These are phyloP conservation scores for Tremella fuciformis DNA, from an alignment of 768 basidiomycete species.

Conservation along the genomic window DNA sequence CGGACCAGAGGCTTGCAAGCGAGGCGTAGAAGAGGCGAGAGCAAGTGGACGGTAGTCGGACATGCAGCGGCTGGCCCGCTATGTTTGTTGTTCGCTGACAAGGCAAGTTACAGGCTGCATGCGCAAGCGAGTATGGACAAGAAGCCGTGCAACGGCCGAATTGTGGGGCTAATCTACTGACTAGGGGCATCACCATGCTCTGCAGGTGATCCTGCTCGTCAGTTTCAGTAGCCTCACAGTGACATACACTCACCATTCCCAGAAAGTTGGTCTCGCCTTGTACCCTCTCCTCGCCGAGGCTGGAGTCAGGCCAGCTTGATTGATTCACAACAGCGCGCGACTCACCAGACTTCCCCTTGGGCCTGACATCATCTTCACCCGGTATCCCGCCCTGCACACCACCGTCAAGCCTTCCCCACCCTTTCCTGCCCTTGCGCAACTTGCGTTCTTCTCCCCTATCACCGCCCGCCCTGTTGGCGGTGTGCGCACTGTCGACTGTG, in stretches of 20 bases:
- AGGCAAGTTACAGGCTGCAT: too few relatives aligned
- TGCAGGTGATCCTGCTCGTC: slow-evolving; percentile 3
- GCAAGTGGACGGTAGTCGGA: too few relatives aligned
- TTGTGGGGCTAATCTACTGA: neutral
- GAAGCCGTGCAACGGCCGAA: too few relatives aligned
- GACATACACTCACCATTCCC: slow-evolving; percentile 15
- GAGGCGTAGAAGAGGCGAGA: neutral
- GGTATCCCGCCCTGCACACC: slow-evolving; percentile 13
- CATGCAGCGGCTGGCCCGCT: too few relatives aligned
- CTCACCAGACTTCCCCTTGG: slow-evolving; percentile 1
- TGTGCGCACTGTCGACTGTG: too few relatives aligned
- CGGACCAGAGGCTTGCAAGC: neutral
- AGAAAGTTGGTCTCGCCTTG: neutral
- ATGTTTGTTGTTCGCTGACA: too few relatives aligned
- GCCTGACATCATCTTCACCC: slow-evolving; percentile 4
- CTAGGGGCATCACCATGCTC: neutral
- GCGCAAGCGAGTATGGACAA: too few relatives aligned
- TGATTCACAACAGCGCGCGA: neutral
- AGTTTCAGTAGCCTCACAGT: neutral
- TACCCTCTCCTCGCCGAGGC: neutral
- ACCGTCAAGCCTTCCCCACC: slow-evolving; percentile 12
- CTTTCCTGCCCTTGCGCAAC: slow-evolving; percentile 14
- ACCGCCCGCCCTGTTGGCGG: too few relatives aligned
- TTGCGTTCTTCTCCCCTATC: slow-evolving; percentile 1
- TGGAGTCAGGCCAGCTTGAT: too few relatives aligned